Percentiles rank a stretch among this genome's conserved stretches.
Conservation (phyloP, 345 rosid species). For the Arabidopsis arenosa region DNA sequence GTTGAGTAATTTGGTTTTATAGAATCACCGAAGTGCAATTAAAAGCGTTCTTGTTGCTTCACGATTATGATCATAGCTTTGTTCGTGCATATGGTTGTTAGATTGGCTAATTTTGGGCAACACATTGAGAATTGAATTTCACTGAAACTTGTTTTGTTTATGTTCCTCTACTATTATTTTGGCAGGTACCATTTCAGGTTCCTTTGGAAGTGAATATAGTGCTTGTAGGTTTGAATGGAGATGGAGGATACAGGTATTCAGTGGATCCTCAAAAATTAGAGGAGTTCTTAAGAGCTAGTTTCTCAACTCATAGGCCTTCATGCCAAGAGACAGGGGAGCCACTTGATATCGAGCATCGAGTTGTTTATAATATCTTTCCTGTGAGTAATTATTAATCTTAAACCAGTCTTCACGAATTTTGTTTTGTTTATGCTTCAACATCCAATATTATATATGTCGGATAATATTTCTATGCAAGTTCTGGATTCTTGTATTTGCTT, state of each 20-base stretch:
- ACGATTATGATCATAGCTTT: slow-evolving; percentile 25
- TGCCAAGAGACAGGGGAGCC: slow-evolving; percentile 92
- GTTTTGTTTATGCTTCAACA: background rate
- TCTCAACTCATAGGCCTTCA: slow-evolving; percentile 79
- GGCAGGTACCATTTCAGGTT: slow-evolving; percentile 97
- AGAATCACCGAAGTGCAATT: slow-evolving; percentile 4
- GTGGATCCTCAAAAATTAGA: slow-evolving; percentile 77
- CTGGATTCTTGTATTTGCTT: slow-evolving; percentile 28
- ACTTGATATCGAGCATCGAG: slow-evolving; percentile 88
- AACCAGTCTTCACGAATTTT: slow-evolving; percentile 17
- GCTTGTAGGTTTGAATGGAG: slow-evolving; percentile 82
- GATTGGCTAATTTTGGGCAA: slow-evolving; percentile 17
- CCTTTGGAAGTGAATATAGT: slow-evolving; percentile 94
- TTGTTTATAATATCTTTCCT: slow-evolving; percentile 78
- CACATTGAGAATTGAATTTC: background rate
- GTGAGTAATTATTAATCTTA: slow-evolving; percentile 50
- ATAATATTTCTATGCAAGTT: slow-evolving; percentile 13
- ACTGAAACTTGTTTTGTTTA: slow-evolving; percentile 3
- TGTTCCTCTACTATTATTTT: slow-evolving; percentile 4
- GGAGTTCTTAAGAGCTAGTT: slow-evolving; percentile 78
- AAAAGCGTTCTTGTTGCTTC: background rate
- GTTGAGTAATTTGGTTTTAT: slow-evolving; percentile 4
- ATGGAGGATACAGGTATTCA: slow-evolving; percentile 84
- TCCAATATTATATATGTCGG: background rate
- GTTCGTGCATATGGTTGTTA: slow-evolving; percentile 2